A percentile compares a stretch with the other conserved stretches of the same genome.
These are phyloP conservation scores for Lepiota venenata DNA, from an alignment of 768 basidiomycete genomes.

Conservation along the genomic window DNA sequence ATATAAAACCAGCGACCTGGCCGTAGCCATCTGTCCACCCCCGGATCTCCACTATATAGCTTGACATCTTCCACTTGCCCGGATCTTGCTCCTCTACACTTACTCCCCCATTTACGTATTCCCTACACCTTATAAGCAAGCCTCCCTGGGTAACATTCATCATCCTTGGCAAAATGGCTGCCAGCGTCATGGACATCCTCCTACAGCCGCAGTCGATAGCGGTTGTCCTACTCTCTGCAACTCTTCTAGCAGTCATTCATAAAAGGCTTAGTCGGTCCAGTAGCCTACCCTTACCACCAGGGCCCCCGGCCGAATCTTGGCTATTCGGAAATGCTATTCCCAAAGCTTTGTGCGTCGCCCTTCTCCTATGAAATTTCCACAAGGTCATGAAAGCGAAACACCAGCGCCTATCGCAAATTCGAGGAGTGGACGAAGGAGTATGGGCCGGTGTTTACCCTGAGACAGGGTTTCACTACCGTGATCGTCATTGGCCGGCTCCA, in stretches of 20 bases:
- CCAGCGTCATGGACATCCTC: conserved; percentile 13
- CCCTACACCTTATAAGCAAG: background rate
- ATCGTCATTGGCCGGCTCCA: conserved; percentile 48
- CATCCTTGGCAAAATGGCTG: background rate
- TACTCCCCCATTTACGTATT: conserved; percentile 4
- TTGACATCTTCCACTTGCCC: background rate
- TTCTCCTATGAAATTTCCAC: background rate
- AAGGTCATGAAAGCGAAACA: background rate
- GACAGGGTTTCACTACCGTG: conserved; percentile 42
- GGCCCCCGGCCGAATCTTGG: conserved; percentile 35
- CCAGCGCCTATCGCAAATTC: conserved; percentile 47
- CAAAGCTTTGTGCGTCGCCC: conserved; percentile 32
- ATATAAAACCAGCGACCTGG: background rate
- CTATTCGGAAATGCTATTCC: conserved; percentile 39
- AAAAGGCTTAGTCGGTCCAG: conserved; percentile 20
- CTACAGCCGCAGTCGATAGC: conserved; percentile 28
- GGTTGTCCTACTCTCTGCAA: conserved; percentile 25
- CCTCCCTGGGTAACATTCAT: background rate
- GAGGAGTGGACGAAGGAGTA: conserved; percentile 59
- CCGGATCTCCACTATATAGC: background rate
- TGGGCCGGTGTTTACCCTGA: conserved; percentile 56
- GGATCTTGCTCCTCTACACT: conserved; percentile 1
- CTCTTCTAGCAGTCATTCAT: conserved; percentile 26
- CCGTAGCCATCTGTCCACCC: background rate
- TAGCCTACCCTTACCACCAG: conserved; percentile 35